Evolutionary conservation across 179 eudicot species (phyloP).

Genomic region (Amaranthus tricolor): DNA sequence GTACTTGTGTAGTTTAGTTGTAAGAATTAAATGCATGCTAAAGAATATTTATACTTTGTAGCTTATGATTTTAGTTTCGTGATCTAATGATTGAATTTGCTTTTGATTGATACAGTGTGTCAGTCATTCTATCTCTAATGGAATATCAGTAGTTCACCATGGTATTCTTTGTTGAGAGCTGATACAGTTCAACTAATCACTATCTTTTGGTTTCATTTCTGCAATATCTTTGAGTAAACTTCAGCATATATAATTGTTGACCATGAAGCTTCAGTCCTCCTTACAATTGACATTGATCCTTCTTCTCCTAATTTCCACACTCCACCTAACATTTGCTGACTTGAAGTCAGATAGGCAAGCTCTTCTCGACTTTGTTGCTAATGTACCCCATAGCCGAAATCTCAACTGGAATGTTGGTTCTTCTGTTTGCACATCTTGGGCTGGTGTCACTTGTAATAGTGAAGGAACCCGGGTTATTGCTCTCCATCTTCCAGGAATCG

Average conservation of each 20-base stretch:
- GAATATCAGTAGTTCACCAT: not conserved
- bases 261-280: conserved; percentile 28
- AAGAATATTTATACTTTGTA: not conserved
- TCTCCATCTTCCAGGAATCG: conserved; percentile 53
- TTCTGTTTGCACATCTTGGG: conserved; percentile 47
- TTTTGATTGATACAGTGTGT: conserved; percentile 16
- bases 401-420: conserved; percentile 41
- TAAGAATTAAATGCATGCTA: not conserved
- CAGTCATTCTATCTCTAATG: not conserved
- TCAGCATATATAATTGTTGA: conserved; percentile 1
- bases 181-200: not conserved
- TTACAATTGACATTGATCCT: conserved; percentile 4
- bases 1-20: not conserved
- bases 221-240: not conserved
- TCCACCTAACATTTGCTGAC: conserved; percentile 32
- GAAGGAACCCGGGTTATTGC: conserved; percentile 37
- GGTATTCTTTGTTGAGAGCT: not conserved
- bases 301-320: conserved; percentile 19
- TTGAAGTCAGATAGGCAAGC: conserved; percentile 46
- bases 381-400: conserved; percentile 40
- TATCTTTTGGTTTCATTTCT: conserved; percentile 4
- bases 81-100: conserved; percentile 4
- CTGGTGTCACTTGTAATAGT: conserved; percentile 44
- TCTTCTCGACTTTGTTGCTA: conserved; percentile 41
- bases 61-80: not conserved